phyloP scores from a whole-genome alignment of 352 stramenopile species.

The Globisporangium spiculum region DNA sequence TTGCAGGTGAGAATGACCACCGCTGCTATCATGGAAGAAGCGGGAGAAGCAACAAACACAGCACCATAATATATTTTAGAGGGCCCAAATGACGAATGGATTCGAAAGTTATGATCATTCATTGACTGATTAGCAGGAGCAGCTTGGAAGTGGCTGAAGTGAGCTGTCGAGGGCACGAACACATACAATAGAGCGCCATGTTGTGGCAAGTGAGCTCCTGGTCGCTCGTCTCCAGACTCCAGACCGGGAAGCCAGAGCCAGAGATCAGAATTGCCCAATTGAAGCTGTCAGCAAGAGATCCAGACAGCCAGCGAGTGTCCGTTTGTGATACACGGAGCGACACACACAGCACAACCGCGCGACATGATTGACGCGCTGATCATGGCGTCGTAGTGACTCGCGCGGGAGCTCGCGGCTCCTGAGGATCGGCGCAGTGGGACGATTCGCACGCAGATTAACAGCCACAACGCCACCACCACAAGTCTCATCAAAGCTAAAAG shows the following conservation, averaged over 20 bases:
- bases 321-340: slow-evolving; percentile 4
- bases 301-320: not conserved
- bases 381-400: slow-evolving; percentile 3
- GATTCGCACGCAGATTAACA: not conserved
- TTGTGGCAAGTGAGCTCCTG: not conserved
- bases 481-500: not conserved
- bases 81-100: not conserved
- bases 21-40: not conserved
- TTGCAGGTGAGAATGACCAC: not conserved
- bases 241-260: not conserved
- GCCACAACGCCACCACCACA: not conserved
- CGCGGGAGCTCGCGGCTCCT: not conserved
- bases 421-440: slow-evolving; percentile 4
- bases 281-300: not conserved
- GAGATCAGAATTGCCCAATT: not conserved
- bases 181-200: not conserved
- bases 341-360: not conserved
- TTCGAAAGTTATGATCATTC: not conserved
- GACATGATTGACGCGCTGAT: not conserved
- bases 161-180: no score
- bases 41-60: not conserved
- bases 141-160: not conserved
- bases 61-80: slow-evolving; percentile 3
- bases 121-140: not conserved
- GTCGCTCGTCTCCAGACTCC: not conserved